A percentile compares a stretch with the other conserved stretches of the same genome.
These are phyloP conservation scores for Aspergillus pseudoglaucus DNA, from an alignment of 2,329 filamentous ascomycete species.

Conservation along the genomic window DNA sequence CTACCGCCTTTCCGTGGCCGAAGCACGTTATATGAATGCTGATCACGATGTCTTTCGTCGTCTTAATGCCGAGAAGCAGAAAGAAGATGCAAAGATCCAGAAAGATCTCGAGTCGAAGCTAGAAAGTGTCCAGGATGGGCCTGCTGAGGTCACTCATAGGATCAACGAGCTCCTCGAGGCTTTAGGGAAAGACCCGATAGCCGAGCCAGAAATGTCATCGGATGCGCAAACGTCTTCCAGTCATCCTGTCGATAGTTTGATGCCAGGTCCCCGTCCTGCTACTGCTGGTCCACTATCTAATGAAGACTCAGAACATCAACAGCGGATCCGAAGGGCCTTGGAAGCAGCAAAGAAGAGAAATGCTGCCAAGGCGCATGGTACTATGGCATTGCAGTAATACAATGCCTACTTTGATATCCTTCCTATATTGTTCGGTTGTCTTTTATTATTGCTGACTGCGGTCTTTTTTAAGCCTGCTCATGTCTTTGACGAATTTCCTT, in stretches of 20 bases:
- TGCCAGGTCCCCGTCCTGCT: slow-evolving; percentile 23
- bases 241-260: slow-evolving; percentile 10
- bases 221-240: slow-evolving; percentile 3
- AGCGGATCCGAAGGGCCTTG: slow-evolving; percentile 44
- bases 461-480: slow-evolving; percentile 3
- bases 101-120: slow-evolving; percentile 37
- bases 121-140: slow-evolving; percentile 35
- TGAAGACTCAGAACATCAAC: slow-evolving; percentile 39
- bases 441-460: not conserved
- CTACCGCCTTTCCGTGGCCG: slow-evolving; percentile 49
- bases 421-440: not conserved
- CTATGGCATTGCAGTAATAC: slow-evolving; percentile 1
- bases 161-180: slow-evolving; percentile 35
- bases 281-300: slow-evolving; percentile 12
- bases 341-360: slow-evolving; percentile 52
- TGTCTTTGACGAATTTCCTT: slow-evolving; percentile 17
- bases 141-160: slow-evolving; percentile 29
- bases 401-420: not conserved
- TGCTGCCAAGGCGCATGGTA: slow-evolving; percentile 26
- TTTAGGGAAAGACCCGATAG: slow-evolving; percentile 24
- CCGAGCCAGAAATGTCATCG: slow-evolving; percentile 9
- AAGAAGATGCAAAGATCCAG: slow-evolving; percentile 43
- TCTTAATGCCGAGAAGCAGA: slow-evolving; percentile 42
- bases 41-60: slow-evolving; percentile 36
- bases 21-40: slow-evolving; percentile 42